These are phyloP conservation scores for Scortechinia acanthostroma DNA, from an alignment of 2,329 filamentous ascomycete species.

Conservation along the genomic window DNA sequence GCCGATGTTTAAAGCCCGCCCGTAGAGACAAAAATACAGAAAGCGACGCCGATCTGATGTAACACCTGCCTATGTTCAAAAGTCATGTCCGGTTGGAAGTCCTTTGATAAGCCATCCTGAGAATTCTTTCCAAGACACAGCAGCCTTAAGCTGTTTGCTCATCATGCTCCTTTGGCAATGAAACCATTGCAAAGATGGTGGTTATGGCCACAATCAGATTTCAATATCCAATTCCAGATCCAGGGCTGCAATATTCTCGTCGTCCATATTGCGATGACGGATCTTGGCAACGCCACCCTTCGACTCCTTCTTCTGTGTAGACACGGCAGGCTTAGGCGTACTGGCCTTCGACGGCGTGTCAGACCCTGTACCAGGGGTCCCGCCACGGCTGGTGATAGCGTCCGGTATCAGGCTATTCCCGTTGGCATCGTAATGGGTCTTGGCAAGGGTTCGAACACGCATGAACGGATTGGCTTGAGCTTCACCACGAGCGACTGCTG, in stretches of 20 bases:
- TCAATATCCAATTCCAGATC: constrained; percentile 61
- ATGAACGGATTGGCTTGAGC: constrained; percentile 29
- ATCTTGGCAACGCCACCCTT: constrained; percentile 38
- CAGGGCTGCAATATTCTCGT: constrained; percentile 54
- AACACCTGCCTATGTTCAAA: too few species aligned
- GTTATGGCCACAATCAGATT: too few species aligned
- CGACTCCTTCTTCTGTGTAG: constrained; percentile 11
- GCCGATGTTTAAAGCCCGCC: too few species aligned
- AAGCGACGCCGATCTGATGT: too few species aligned
- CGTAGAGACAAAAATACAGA: too few species aligned
- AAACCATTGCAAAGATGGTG: too few species aligned
- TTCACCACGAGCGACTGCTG: constrained; percentile 32
- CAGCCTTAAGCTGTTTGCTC: too few species aligned
- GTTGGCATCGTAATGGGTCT: constrained; percentile 32
- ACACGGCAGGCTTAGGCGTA: background rate
- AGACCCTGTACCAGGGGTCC: background rate
- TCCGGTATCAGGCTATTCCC: constrained; percentile 26
- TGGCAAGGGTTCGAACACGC: constrained; percentile 31
- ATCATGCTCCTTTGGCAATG: too few species aligned
- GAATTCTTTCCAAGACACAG: too few species aligned
- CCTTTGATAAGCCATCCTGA: too few species aligned
- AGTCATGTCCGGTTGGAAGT: too few species aligned
- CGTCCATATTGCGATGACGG: constrained; percentile 45
- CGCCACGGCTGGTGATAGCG: constrained; percentile 9
- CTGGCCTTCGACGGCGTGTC: background rate